Evolutionary conservation across 306 rosid genomes (phyloP).

Genomic region (Vicia faba): DNA sequence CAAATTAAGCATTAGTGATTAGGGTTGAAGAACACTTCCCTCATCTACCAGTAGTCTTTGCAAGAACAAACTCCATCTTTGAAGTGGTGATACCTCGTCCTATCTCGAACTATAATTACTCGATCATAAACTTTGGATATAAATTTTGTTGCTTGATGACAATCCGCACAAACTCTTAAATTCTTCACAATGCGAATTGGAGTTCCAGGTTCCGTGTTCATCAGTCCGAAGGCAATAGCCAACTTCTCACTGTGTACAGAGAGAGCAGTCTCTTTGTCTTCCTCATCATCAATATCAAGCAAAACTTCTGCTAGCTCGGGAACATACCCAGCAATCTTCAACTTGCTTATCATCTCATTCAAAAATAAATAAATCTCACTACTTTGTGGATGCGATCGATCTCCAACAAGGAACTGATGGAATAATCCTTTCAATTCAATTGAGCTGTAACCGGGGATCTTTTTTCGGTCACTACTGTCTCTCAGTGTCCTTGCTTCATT

Average conservation of each 20-base stretch:
- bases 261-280: constrained; percentile 58
- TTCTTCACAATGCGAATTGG: constrained; percentile 62
- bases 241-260: constrained; percentile 60
- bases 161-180: constrained; percentile 57
- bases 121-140: constrained; percentile 52
- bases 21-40: constrained; percentile 7
- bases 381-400: constrained; percentile 50
- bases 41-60: constrained; percentile 53
- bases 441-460: constrained; percentile 55
- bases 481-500: constrained; percentile 55
- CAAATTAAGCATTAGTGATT: background rate
- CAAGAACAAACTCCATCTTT: constrained; percentile 61
- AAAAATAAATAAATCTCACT: constrained; percentile 50
- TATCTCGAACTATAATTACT: constrained; percentile 55
- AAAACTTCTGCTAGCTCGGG: constrained; percentile 50
- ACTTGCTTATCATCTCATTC: constrained; percentile 48
- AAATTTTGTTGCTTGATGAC: constrained; percentile 57
- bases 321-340: constrained; percentile 54
- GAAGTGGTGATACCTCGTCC: constrained; percentile 59
- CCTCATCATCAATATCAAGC: constrained; percentile 57
- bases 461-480: constrained; percentile 43
- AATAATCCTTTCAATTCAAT: constrained; percentile 52
- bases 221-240: constrained; percentile 63
- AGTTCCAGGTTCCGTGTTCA: constrained; percentile 52
- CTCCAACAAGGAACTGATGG: constrained; percentile 58